phyloP scores from a whole-genome alignment of 192 early-diverging fungal species.

The Anaeromyces robustus region DNA sequence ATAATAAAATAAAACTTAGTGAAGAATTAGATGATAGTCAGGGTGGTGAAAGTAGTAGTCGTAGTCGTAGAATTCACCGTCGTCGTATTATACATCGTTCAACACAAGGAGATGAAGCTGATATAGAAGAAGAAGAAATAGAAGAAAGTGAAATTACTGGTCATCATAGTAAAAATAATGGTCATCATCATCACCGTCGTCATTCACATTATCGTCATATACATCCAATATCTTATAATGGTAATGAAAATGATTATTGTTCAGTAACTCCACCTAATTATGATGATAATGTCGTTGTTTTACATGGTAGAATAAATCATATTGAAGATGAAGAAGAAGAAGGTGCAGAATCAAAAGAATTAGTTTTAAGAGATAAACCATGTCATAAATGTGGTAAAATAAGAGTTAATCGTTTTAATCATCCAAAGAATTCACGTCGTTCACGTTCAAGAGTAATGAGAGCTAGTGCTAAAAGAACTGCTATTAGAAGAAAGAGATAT shows the following conservation, averaged over 20 bases:
- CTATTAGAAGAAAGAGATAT: neutral
- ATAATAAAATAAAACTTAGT: neutral
- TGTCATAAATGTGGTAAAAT: neutral
- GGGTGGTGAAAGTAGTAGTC: too few relatives aligned
- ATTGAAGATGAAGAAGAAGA: neutral
- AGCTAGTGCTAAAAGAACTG: neutral
- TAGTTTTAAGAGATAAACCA: neutral
- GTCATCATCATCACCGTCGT: neutral
- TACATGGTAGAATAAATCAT: neutral
- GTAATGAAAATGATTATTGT: neutral
- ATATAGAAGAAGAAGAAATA: neutral
- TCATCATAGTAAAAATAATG: neutral
- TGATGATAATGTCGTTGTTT: neutral
- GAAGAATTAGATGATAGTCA: neutral
- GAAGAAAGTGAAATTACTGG: neutral
- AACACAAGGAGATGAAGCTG: neutral
- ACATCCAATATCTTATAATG: neutral
- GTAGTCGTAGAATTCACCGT: neutral
- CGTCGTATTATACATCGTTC: neutral
- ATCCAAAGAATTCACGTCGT: neutral
- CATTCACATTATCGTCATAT: neutral
- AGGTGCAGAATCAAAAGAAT: neutral
- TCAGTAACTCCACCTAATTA: neutral
- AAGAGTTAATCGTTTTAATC: neutral
- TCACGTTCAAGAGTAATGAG: neutral